Conservation (phyloP, 441 rosid species). For the Populus trichocarpa region DNA sequence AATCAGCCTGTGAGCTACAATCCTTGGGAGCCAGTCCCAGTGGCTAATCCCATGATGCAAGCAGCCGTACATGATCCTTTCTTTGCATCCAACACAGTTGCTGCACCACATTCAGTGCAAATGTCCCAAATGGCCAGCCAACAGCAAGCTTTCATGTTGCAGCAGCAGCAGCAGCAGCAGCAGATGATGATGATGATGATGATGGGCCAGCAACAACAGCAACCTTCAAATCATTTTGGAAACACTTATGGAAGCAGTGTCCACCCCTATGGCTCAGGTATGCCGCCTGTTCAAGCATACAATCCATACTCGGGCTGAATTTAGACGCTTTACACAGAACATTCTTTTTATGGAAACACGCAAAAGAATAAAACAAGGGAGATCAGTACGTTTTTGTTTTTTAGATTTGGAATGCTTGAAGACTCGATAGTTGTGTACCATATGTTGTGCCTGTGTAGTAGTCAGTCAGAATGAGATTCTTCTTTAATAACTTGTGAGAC, state of each 20-base stretch:
- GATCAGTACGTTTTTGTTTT: constrained; percentile 6
- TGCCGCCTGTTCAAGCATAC: constrained; percentile 62
- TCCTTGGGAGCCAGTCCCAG: constrained; percentile 72
- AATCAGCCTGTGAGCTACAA: constrained; percentile 75
- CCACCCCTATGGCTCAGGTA: constrained; percentile 57
- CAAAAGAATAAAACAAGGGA: neutral
- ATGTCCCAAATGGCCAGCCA: constrained; percentile 78
- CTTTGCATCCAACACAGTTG: constrained; percentile 46
- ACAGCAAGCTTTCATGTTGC: constrained; percentile 65
- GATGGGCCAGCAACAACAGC: constrained; percentile 53
- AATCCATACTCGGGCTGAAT: constrained; percentile 66
- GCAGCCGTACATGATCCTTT: constrained; percentile 59
- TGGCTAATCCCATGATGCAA: constrained; percentile 55
- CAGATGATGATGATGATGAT: constrained; percentile 53
- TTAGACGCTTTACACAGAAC: constrained; percentile 23
- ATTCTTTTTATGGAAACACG: constrained; percentile 17
- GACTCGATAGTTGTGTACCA: constrained; percentile 39
- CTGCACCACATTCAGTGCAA: constrained; percentile 69
- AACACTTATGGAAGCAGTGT: constrained; percentile 50
- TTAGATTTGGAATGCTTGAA: constrained; percentile 11
- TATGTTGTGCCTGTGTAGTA: constrained; percentile 53
- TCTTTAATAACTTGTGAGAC: constrained; percentile 37
- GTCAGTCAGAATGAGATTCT: constrained; percentile 44
- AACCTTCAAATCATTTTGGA: constrained; percentile 55
- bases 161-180: constrained; percentile 37